phyloP scores from a whole-genome alignment of 345 rosid species.

The Linum usitatissimum region DNA sequence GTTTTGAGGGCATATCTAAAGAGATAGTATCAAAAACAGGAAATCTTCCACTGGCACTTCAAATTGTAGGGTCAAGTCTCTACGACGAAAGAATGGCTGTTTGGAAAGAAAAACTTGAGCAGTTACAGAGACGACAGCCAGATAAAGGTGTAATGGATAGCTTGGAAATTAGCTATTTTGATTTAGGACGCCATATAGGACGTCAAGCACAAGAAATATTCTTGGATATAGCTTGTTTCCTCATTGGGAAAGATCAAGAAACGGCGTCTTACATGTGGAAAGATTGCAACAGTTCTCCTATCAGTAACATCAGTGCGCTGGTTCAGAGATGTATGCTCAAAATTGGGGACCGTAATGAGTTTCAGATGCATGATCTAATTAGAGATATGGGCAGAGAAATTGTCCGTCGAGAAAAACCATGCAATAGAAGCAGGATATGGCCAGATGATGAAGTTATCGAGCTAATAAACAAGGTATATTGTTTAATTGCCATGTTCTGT shows the following conservation, averaged over 20 bases:
- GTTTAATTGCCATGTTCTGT: neutral
- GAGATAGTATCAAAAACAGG: neutral
- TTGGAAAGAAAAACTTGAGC: slow-evolving; percentile 5
- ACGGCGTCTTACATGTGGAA: neutral
- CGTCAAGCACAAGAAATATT: slow-evolving; percentile 13
- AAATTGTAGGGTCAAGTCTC: slow-evolving; percentile 8
- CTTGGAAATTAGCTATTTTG: slow-evolving; percentile 13
- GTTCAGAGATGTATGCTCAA: neutral
- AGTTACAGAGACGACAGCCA: neutral
- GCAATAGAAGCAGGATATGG: neutral
- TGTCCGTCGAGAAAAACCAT: neutral
- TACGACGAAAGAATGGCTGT: neutral
- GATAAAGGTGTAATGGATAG: neutral
- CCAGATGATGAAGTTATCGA: neutral
- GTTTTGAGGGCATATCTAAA: neutral
- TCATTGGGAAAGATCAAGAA: neutral
- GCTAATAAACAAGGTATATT: neutral
- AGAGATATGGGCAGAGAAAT: neutral
- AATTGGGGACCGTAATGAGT: neutral
- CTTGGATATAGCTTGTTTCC: slow-evolving; percentile 19
- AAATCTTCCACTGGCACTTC: slow-evolving; percentile 14
- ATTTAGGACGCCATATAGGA: neutral
- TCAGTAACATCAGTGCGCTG: neutral
- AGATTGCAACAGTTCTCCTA: neutral
- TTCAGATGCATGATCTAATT: neutral